These are phyloP conservation scores for Ettlia oleoabundans DNA, from an alignment of 139 green algal species.

Conservation along the genomic window DNA sequence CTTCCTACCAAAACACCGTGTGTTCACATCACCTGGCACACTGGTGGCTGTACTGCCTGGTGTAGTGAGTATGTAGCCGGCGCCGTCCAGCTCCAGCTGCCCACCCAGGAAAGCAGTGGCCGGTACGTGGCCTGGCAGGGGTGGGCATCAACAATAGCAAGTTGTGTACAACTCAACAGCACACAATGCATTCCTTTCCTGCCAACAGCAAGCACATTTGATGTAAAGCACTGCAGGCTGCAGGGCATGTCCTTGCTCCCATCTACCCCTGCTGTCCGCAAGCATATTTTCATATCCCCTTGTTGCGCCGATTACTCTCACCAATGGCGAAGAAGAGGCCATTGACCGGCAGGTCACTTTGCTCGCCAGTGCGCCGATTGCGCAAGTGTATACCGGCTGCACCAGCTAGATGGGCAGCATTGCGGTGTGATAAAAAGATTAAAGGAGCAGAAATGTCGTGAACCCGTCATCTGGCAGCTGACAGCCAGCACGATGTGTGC, in stretches of 20 bases:
- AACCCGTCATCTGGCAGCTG: too few relatives aligned
- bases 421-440: background rate
- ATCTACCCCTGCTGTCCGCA: too few relatives aligned
- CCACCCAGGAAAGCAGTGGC: constrained; percentile 72
- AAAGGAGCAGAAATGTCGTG: too few relatives aligned
- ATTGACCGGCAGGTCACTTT: constrained; percentile 55
- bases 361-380: constrained; percentile 50
- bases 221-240: too few relatives aligned
- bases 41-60: constrained; percentile 67
- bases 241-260: too few relatives aligned
- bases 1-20: too few relatives aligned
- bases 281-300: too few relatives aligned
- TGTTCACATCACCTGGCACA: too few relatives aligned
- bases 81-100: constrained; percentile 71
- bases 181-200: too few relatives aligned
- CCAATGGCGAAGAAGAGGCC: constrained; percentile 85
- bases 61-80: constrained; percentile 76
- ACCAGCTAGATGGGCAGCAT: background rate
- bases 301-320: too few relatives aligned
- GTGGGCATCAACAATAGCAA: background rate
- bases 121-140: constrained; percentile 59
- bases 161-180: background rate
- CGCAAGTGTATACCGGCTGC: constrained; percentile 17
- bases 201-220: too few relatives aligned
- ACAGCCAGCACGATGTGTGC: too few relatives aligned